These are phyloP conservation scores for Metarhizium brunneum DNA, from an alignment of 2,329 filamentous ascomycete genomes.

Conservation along the genomic window DNA sequence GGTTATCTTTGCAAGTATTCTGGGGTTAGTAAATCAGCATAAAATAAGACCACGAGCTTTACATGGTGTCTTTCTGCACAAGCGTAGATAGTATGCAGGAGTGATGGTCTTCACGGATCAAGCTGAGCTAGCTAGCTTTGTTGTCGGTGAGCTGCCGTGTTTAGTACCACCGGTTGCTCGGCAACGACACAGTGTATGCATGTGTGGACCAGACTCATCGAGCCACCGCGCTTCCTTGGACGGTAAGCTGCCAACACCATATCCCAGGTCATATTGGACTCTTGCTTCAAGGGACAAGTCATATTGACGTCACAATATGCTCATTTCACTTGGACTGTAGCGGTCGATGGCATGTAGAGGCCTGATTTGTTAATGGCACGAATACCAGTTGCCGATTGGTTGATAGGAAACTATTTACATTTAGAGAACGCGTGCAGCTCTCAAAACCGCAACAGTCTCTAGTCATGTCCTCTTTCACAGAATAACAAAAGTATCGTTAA, in stretches of 20 bases:
- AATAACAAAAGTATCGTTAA: not conserved
- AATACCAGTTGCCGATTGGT: no score
- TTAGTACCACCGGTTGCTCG: conserved; percentile 7
- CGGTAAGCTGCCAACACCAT: no score
- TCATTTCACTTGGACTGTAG: no score
- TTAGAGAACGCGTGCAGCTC: no score
- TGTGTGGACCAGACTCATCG: not conserved
- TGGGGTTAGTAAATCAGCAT: conserved; percentile 6
- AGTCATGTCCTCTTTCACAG: not conserved
- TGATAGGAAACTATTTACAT: no score
- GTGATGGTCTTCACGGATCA: not conserved
- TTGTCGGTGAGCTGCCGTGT: conserved; percentile 3
- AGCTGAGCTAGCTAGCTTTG: conserved; percentile 4
- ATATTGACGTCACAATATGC: no score
- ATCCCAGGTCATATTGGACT: no score
- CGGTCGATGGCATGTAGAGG: no score
- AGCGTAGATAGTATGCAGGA: conserved; percentile 5
- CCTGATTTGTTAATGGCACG: no score
- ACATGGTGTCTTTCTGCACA: conserved; percentile 17
- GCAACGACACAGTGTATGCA: conserved; percentile 8
- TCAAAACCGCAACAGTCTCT: no score
- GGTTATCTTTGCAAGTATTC: not conserved
- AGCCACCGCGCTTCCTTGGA: not conserved
- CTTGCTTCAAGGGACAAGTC: no score
- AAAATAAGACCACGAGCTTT: conserved; percentile 10